Evolutionary conservation across 805 yeast species (phyloP), one percentile per base, ranked within the genome.

Genomic region (Komagataella populi): DNA sequence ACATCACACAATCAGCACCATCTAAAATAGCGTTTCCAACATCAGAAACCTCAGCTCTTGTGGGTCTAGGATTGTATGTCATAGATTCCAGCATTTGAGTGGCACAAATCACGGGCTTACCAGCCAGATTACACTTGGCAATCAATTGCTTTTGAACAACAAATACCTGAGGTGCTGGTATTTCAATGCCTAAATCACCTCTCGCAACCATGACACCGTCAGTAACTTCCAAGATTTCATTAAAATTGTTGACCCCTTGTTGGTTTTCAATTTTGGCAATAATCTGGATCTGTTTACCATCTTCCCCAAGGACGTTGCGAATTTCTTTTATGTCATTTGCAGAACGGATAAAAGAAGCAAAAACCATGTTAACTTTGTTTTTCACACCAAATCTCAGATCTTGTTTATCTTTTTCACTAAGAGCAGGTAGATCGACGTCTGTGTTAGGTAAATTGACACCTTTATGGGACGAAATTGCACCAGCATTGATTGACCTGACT

Each of bases 201-300:
- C 99, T 85, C 65, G 99, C 99, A 70, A 93, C 98, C 99, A 93
- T 93, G 67, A 93, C 96, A 78, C 98, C 99, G 70, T 93, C 99
- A 57, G 99, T 93, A 71, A 83, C 96, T 64, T 70, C 70, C 69
- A 93, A 82, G 67, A 93, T 93, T 57, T 87, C 97, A 72, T 93
- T 99, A 68, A 93, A 93, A 83, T 93, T 93, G 86, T 93, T 90
- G 65, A 93, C 98, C 80, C 99, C 99, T 76, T 93, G 99, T 77
- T 91, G 98, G 80, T 89, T 90, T 80, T 93, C 99, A 69, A 93
- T 91, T 81, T 93, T 93, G 69, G 88, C 84, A 63, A 93, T 90
- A 75, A 93, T 89, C 80, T 93, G 95, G 72, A 93, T 87, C 66
- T 87, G 86, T 73, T 83, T 84, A 69, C 99, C 99, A 51, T 88